Evolutionary conservation across 495 filamentous ascomycete genomes (phyloP), one percentile per base, ranked within the genome.

Genomic region (Echria macrotheca): DNA sequence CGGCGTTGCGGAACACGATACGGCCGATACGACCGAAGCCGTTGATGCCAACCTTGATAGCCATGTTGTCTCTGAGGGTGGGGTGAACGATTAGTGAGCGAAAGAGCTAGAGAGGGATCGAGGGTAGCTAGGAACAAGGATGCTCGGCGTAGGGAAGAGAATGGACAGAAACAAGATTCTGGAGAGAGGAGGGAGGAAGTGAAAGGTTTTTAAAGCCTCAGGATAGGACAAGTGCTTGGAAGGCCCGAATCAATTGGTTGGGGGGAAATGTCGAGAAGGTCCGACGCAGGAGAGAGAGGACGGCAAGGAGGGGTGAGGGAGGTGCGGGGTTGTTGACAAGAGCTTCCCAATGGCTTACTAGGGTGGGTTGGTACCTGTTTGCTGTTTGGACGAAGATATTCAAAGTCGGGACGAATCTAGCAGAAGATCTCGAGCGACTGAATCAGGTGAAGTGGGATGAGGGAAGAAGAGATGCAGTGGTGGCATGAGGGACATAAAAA

Each of bases 21-120:
- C 93, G 85, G 57, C 93, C 93, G 72, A 98, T 98, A 73, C 93
- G 91, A 78, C 93, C 93, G 78, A 98, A 98, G 70, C 93, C 93
- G 83, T 96, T 98, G 82, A 95, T 96, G 63, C 90, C 90, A 62
- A 94, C 88, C 83, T 91, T 75, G 64, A 77, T 64, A 54, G 56
- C 55, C 73, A 76, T 75, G 48, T 61, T 76, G 48, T 50, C 56
- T 63, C 45, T 43, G 32, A 12, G 29, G 31, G 44, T 41, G 32
- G 21, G 6, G 38, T 21, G 33, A 49, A 33, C 14, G 14, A 33
- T 45, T 45, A 36, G 25, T 28, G 29, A 14, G 8, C 11, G 21
- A 19, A 28, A 12, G 22, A 21, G 9, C 10, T 53, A 31, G 42
- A 23, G 37, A 31, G 33, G 31, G 32, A 19, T 37, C 36, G 26